Evolutionary conservation across 2,329 filamentous ascomycete genomes (phyloP).

Genomic region (Fusarium hainanense): DNA sequence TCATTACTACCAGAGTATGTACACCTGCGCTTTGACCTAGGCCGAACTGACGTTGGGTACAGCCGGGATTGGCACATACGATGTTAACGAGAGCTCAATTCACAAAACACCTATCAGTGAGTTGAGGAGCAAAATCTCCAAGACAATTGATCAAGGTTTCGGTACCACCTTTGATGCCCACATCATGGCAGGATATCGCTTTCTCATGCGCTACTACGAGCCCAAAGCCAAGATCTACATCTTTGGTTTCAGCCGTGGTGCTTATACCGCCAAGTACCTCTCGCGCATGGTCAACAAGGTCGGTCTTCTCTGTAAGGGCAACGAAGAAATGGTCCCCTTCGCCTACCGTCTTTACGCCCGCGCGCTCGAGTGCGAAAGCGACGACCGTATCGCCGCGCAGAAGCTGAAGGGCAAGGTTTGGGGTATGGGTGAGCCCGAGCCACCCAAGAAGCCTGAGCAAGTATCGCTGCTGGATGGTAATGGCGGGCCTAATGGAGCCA

Average conservation of each 20-base stretch:
- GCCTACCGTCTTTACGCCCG: constrained; percentile 57
- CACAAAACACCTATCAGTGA: constrained; percentile 51
- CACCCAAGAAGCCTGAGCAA: no score
- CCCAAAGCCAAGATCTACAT: constrained; percentile 61
- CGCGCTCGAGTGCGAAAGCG: constrained; percentile 52
- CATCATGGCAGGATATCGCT: constrained; percentile 63
- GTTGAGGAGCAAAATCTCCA: constrained; percentile 50
- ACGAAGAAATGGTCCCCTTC: constrained; percentile 65
- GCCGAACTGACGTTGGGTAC: no score
- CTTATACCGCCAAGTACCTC: constrained; percentile 63
- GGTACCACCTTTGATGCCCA: constrained; percentile 62
- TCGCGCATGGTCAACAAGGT: constrained; percentile 62
- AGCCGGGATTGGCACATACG: constrained; percentile 60
- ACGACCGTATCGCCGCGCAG: constrained; percentile 38
- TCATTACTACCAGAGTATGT: constrained; percentile 62
- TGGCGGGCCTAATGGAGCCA: no score
- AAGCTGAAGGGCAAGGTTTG: no score
- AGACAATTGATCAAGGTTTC: constrained; percentile 56
- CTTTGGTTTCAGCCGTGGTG: constrained; percentile 65
- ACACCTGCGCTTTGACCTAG: no score
- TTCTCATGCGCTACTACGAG: constrained; percentile 64
- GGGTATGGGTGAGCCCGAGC: no score
- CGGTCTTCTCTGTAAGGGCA: constrained; percentile 61
- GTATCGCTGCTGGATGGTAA: no score
- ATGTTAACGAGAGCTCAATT: constrained; percentile 55